A percentile compares a stretch with the other conserved stretches of the same genome.
Evolutionary conservation across 2,329 filamentous ascomycete genomes (phyloP).

Genomic region (Xylariaceae sp.): DNA sequence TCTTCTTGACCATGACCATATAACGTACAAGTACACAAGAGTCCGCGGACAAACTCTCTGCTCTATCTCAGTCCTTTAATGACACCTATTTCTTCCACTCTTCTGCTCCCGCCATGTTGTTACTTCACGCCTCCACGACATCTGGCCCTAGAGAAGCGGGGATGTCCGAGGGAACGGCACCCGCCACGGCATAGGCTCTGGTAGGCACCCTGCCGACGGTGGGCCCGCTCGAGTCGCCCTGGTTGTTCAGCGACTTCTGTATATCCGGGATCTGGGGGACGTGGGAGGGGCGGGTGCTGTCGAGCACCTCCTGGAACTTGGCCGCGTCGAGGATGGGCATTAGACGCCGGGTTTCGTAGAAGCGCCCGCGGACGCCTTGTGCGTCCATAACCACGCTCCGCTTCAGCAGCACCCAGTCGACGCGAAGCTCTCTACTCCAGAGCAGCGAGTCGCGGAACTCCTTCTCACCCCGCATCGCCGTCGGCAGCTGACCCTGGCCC

Average conservation of each 20-base stretch:
- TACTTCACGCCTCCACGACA: slow-evolving; percentile 7
- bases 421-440: slow-evolving; percentile 18
- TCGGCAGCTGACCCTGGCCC: slow-evolving; percentile 16
- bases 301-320: slow-evolving; percentile 34
- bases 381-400: slow-evolving; percentile 32
- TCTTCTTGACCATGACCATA: no score
- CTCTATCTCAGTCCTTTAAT: no score
- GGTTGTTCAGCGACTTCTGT: slow-evolving; percentile 48
- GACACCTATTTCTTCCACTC: no score
- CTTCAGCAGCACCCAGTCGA: slow-evolving; percentile 30
- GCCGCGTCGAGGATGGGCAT: slow-evolving; percentile 44
- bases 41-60: no score
- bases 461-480: slow-evolving; percentile 26
- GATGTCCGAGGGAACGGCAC: slow-evolving; percentile 13
- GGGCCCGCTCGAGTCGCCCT: slow-evolving; percentile 37
- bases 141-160: slow-evolving; percentile 11
- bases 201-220: slow-evolving; percentile 13
- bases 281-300: no score
- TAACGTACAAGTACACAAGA: no score
- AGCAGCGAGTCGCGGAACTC: slow-evolving; percentile 28
- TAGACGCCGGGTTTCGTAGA: slow-evolving; percentile 51
- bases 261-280: slow-evolving; percentile 40
- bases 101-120: no score
- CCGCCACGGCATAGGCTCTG: slow-evolving; percentile 15
- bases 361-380: slow-evolving; percentile 46